Evolutionary conservation across 106 monocot species (phyloP), one percentile per base, ranked within the genome.

Genomic region (Triglochin maritima): DNA sequence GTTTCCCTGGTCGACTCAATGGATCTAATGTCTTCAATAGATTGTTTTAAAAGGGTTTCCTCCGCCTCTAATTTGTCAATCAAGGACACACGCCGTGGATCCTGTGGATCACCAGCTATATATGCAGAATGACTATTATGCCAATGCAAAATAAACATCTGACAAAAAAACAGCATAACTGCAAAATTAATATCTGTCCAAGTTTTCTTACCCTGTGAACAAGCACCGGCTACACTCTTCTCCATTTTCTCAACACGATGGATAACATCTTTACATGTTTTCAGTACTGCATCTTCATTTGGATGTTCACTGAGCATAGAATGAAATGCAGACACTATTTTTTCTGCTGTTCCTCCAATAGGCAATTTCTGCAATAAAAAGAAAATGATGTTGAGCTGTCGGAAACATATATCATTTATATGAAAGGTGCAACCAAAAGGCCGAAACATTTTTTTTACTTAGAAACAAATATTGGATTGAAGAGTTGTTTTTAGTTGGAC

Each of bases 291-390:
- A 46, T 86, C 87, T 72, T 98, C 98, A 69, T 73, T 67, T 6
- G 82, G 68, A 45, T 80, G 78, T 70, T 92, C 86, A 69, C 70
- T 80, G 29, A 82, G 58, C 47, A 98, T 86, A 49, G 78, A 63
- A 68, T 98, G 81, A 67, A 92, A 78, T 66, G 98, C 98, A 59
- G 98, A 92, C 14, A 98, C 77, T 63, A 98, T 88, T 71, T 84
- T 98, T 68, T 98, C 98, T 66, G 86, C 88, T 56, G 77, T 77
- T 57, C 92, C 98, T 69, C 98, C 98, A 57, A 98, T 59, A 42
- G 86, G 80, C 43, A 98, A 77, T 98, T 92, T 98, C 98, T 98
- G 80, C 29, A 59, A 60, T 15, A 49, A 67, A 54, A 53, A 11
- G 29, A 4, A 1, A 50, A 42, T 11, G 6, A 59, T 59, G 5